phyloP scores from a whole-genome alignment of 2,329 filamentous ascomycete species.

The Chaetomiaceae sp. region DNA sequence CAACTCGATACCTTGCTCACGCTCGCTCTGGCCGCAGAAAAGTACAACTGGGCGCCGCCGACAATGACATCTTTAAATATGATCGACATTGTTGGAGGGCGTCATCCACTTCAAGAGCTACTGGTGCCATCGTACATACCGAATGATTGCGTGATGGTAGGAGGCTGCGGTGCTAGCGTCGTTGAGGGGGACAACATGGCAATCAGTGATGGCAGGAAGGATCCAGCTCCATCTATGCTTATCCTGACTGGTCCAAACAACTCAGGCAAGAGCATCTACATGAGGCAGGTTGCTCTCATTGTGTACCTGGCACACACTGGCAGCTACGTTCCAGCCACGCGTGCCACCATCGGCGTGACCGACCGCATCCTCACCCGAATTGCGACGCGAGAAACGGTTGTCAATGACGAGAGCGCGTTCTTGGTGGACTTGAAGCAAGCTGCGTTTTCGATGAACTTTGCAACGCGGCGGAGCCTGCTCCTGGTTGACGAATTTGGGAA shows the following conservation, averaged over 20 bases:
- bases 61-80: slow-evolving; percentile 65
- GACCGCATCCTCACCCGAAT: slow-evolving; percentile 90
- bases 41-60: slow-evolving; percentile 68
- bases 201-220: neutral
- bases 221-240: slow-evolving; percentile 57
- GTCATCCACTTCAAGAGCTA: slow-evolving; percentile 83
- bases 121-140: slow-evolving; percentile 75
- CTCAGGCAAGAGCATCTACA: slow-evolving; percentile 92
- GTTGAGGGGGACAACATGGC: neutral
- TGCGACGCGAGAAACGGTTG: slow-evolving; percentile 63
- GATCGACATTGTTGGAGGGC: slow-evolving; percentile 70
- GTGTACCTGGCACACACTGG: slow-evolving; percentile 91
- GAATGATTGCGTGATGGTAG: slow-evolving; percentile 69
- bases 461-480: slow-evolving; percentile 72
- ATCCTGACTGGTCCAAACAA: slow-evolving; percentile 92
- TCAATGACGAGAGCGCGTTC: slow-evolving; percentile 58
- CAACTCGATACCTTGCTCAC: slow-evolving; percentile 84
- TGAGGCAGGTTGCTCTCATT: slow-evolving; percentile 89
- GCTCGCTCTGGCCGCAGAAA: slow-evolving; percentile 69
- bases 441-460: slow-evolving; percentile 67
- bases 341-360: slow-evolving; percentile 75
- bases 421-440: slow-evolving; percentile 83
- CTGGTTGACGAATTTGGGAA: slow-evolving; percentile 91
- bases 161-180: slow-evolving; percentile 44
- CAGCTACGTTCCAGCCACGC: slow-evolving; percentile 80